These are phyloP conservation scores for Aspergillus taichungensis DNA, from an alignment of 495 filamentous ascomycete genomes.

Conservation along the genomic window DNA sequence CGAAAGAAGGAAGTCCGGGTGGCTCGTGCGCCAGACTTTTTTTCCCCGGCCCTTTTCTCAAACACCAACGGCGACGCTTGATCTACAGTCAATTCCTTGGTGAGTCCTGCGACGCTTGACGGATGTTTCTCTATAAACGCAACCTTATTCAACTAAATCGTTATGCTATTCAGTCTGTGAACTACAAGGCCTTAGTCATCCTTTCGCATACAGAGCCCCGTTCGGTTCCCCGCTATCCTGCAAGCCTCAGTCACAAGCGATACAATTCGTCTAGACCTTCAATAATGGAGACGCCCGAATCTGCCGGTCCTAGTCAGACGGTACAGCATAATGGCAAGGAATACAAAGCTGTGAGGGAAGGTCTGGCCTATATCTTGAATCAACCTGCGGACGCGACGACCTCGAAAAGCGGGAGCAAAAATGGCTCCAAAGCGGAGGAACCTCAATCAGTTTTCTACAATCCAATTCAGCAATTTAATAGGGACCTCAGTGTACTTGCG, in stretches of 20 bases:
- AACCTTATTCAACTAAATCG: no score
- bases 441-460: conserved; percentile 92
- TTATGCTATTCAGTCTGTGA: no score
- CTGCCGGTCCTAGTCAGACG: conserved; percentile 2
- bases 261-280: background rate
- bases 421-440: conserved; percentile 40
- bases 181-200: no score
- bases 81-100: background rate
- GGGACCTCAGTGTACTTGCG: conserved; percentile 85
- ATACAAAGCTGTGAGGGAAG: conserved; percentile 61
- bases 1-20: background rate
- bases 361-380: conserved; percentile 56
- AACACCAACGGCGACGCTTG: no score
- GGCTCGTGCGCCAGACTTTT: background rate
- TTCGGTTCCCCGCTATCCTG: background rate
- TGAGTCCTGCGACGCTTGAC: background rate
- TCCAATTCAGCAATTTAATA: conserved; percentile 97
- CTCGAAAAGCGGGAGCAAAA: conserved; percentile 26
- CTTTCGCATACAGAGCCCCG: no score
- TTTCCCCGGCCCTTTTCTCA: background rate
- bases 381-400: conserved; percentile 40
- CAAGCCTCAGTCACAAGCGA: background rate
- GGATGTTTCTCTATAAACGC: no score
- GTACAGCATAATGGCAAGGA: conserved; percentile 38
- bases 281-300: background rate